These are phyloP conservation scores for Cladosporium sp. DNA, from an alignment of 2,329 filamentous ascomycete genomes.

Conservation along the genomic window DNA sequence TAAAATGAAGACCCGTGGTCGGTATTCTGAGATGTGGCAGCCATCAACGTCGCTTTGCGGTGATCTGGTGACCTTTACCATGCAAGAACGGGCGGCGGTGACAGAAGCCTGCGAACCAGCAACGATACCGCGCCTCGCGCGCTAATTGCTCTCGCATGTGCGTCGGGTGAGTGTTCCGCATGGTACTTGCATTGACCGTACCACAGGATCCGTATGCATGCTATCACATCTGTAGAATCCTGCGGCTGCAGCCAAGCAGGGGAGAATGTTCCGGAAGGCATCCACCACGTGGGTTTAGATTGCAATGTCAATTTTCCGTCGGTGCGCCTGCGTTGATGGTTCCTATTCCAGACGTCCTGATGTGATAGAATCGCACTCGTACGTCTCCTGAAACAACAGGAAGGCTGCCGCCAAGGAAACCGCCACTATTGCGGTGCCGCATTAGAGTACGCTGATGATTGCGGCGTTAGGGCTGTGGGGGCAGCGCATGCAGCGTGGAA, in stretches of 20 bases:
- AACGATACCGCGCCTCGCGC: not conserved
- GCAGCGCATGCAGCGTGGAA: not conserved
- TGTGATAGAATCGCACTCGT: not conserved
- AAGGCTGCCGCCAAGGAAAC: not conserved
- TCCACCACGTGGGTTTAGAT: not conserved
- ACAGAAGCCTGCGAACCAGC: not conserved
- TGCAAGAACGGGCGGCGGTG: not conserved
- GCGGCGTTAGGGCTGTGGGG: not conserved
- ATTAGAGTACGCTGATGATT: not conserved
- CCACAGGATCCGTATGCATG: not conserved
- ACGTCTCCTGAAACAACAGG: not conserved
- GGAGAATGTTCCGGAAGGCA: slow-evolving; percentile 1
- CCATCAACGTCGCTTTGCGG: not conserved
- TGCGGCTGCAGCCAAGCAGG: not conserved
- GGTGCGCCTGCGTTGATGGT: not conserved
- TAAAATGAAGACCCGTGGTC: not conserved
- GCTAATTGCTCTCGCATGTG: not conserved
- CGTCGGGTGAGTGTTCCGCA: not conserved
- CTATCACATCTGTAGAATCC: not conserved
- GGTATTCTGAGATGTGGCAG: not conserved
- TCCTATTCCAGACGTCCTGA: not conserved
- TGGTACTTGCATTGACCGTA: not conserved
- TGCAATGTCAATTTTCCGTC: not conserved
- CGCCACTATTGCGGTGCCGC: not conserved
- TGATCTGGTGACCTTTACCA: not conserved